Base-by-base conservation (phyloP, 2,329 filamentous ascomycete species). In the Aspergillus luchuensis region DNA sequence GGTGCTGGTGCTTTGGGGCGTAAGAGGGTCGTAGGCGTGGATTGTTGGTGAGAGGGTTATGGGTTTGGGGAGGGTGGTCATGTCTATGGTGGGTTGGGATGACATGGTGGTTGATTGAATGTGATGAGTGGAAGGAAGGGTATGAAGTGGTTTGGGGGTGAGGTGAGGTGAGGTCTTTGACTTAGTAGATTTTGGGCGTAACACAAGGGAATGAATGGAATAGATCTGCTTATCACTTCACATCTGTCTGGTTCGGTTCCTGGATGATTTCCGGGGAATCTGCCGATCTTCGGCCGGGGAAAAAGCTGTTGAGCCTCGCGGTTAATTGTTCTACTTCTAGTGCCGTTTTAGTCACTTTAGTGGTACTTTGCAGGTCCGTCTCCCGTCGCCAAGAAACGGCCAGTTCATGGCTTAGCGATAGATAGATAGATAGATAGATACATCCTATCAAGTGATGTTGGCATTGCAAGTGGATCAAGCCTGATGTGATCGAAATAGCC, bases 41-140 rank as follows among this genome's bases (percentile, higher is more conserved):
- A 56, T 23, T 17, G 53, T 47, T 17, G 53, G 41, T 28, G 53
- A 47, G 39, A 56, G 53, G n/a, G 45, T 30, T 10, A 38, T 56
- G 25, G 41, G 39, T 43, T 53, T 53, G 51, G 39, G 36, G 11
- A 25, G 13, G 51, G 36, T 11, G 51, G 33, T 41, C n/a, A 11
- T 25, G 30, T 8, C 25, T 1, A 36, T 41, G 36, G 36, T 41
- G 36, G 41, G 28, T 23, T 25, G 25, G 23, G 52, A 55, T 41
- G 38, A 10, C 53, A 56, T 56, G 41, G 38, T 17, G 19, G 3
- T 19, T 36, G 17, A 30, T 38, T 49, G 33, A 15, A 13, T 10
- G 5, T 33, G 4, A 19, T 28, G 2, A 15, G 8, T 52, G 13
- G 8, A 17, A 8, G 11, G 7, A 10, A 10, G 7, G 10, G 36